Base-by-base conservation (phyloP, 2,329 filamentous ascomycete species). In the Trichoderma gracile region DNA sequence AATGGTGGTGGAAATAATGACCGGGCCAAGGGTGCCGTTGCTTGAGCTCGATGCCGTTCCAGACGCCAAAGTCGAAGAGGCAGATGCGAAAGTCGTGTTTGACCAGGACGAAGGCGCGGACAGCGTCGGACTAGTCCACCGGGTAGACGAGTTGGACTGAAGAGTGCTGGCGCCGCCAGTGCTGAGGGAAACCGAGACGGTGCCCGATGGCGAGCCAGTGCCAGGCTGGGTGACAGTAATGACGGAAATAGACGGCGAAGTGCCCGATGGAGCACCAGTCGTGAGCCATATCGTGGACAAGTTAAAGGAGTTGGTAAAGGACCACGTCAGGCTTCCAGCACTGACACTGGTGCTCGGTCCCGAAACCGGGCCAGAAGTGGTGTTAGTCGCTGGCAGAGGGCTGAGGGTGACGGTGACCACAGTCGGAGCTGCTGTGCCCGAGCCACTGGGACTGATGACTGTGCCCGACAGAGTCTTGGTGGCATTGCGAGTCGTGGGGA, bases 391-490 rank as follows among this genome's bases (percentile, higher is more conserved):
- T 19, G 65, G 46, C 12, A 64, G 25, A 19, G 53, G 53, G n/a
- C 61, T 66, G n/a, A 66, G 23, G 14, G 61, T 66, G 27, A 64
- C 33, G 3, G 60, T 55, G 15, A 64, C 27, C 2, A 63, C 45
- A n/a, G 43, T 59, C 0, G 55, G 27, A 8, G 43, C 27, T 17
- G 27, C 25, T 21, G 61, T n/a, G 12, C 40, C 30, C 7, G 61
- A 54, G 46, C 40, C 25, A 5, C 56, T 63, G 5, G 50, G 21
- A 14, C 43, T 60, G 6, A 60, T 30, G 10, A 54, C 33, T 2
- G 55, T 66, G 8, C 55, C 61, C 21, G 61, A 66, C 3, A 55
- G 5, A 15, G 61, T 64, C 40, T 52, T 42, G 7, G 65, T 64
- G 23, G 21, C 27, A 42, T 65, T 64, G 27, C 17, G 43, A 21